These are phyloP conservation scores for Diaporthe amygdali DNA, from an alignment of 2,329 filamentous ascomycete genomes.

Conservation along the genomic window DNA sequence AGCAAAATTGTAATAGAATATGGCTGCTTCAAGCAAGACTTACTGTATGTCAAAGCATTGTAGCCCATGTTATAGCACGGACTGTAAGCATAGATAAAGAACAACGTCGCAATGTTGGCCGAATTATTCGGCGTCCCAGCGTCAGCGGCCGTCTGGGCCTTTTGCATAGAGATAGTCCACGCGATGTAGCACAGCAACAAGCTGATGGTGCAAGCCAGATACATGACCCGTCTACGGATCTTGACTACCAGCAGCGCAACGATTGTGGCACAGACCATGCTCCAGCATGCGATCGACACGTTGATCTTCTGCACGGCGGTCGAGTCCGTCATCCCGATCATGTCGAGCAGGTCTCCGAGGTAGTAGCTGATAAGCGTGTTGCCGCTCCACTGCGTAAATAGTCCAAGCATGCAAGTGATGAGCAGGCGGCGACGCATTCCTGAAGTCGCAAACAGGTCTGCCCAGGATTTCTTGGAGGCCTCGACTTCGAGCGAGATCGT, in stretches of 20 bases:
- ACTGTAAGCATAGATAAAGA: conserved; percentile 66
- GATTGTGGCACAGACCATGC: conserved; percentile 48
- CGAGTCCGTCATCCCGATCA: conserved; percentile 50
- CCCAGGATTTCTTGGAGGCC: conserved; percentile 54
- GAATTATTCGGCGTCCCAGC: conserved; percentile 33
- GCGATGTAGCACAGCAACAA: conserved; percentile 59
- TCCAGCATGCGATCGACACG: conserved; percentile 53
- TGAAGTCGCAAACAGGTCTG: conserved; percentile 53
- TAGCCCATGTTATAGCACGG: conserved; percentile 70
- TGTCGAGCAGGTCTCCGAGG: conserved; percentile 48
- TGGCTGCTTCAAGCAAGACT: conserved; percentile 28
- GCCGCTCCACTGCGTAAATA: conserved; percentile 61
- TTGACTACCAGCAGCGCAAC: conserved; percentile 49
- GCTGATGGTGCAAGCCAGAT: conserved; percentile 53
- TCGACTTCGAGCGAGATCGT: conserved; percentile 62
- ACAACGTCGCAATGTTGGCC: conserved; percentile 48
- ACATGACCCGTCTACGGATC: conserved; percentile 55
- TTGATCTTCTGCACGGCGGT: conserved; percentile 48
- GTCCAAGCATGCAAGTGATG: conserved; percentile 53
- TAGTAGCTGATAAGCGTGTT: conserved; percentile 57
- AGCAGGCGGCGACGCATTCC: conserved; percentile 56
- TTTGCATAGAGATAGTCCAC: conserved; percentile 56
- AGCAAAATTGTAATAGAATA: background rate
- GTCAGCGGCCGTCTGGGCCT: conserved; percentile 39
- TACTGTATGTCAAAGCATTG: conserved; percentile 68